Evolutionary conservation across 2,329 filamentous ascomycete species (phyloP).

Genomic region (Verticillium zaregamsianum): DNA sequence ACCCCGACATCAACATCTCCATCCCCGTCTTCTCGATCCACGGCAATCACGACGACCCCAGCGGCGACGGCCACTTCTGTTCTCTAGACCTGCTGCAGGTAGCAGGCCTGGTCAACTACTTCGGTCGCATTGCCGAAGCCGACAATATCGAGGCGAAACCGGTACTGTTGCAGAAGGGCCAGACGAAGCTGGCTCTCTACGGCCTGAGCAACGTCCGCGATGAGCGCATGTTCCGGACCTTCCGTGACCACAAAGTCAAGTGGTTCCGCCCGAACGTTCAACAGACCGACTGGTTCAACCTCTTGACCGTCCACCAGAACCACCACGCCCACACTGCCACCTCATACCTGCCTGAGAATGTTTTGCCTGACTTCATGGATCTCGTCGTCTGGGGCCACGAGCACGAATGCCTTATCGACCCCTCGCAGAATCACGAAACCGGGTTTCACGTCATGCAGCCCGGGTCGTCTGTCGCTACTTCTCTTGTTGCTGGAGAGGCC

Average conservation of each 20-base stretch:
- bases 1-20: constrained; percentile 92
- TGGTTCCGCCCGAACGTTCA: constrained; percentile 84
- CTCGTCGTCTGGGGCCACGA: constrained; percentile 96
- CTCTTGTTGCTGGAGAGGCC: constrained; percentile 83
- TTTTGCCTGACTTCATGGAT: constrained; percentile 86
- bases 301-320: constrained; percentile 94
- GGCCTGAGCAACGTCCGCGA: constrained; percentile 95
- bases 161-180: constrained; percentile 86
- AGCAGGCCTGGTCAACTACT: constrained; percentile 92
- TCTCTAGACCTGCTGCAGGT: constrained; percentile 89
- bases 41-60: constrained; percentile 96
- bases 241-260: constrained; percentile 87
- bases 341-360: constrained; percentile 89
- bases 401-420: constrained; percentile 91
- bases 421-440: constrained; percentile 76
- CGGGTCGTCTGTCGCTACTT: constrained; percentile 93
- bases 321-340: constrained; percentile 89
- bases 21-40: constrained; percentile 98
- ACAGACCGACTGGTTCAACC: constrained; percentile 88
- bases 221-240: constrained; percentile 90
- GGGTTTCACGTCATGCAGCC: constrained; percentile 97
- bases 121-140: constrained; percentile 83
- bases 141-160: constrained; percentile 94
- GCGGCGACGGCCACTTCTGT: constrained; percentile 89
- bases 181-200: constrained; percentile 88